Percentiles rank a stretch among this genome's conserved stretches.
Conservation (phyloP, 495 filamentous ascomycete species). For the Astrothelium subdiscretum region DNA sequence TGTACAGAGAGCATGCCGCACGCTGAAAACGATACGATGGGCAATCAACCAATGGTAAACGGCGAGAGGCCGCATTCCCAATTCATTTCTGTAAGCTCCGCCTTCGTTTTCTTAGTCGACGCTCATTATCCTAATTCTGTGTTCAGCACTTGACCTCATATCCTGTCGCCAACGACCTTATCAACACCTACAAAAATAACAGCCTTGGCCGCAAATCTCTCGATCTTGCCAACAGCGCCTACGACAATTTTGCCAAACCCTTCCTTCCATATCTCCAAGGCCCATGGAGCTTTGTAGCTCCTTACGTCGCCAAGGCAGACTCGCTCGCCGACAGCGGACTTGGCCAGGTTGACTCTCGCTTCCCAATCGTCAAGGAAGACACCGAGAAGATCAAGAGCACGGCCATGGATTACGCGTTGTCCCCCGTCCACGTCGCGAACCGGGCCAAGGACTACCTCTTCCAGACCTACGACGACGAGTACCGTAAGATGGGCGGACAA, state of each 20-base stretch:
- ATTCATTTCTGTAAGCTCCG: constrained; percentile 50
- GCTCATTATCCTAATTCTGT: not conserved
- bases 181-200: constrained; percentile 65
- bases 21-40: constrained; percentile 26
- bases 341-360: constrained; percentile 58
- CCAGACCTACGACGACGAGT: constrained; percentile 59
- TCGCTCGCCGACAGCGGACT: constrained; percentile 65
- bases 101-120: constrained; percentile 5
- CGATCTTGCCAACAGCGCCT: constrained; percentile 55
- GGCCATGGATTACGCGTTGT: constrained; percentile 49
- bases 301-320: constrained; percentile 76
- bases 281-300: constrained; percentile 65
- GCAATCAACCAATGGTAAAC: constrained; percentile 38
- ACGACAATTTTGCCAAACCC: constrained; percentile 55
- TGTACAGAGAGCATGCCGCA: constrained; percentile 26
- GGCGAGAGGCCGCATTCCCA: constrained; percentile 55
- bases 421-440: constrained; percentile 53
- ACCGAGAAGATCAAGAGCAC: constrained; percentile 62
- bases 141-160: constrained; percentile 71
- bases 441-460: constrained; percentile 67
- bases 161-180: constrained; percentile 70
- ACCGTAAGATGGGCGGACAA: constrained; percentile 57
- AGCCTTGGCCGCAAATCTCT: constrained; percentile 72
- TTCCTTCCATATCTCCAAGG: constrained; percentile 64
- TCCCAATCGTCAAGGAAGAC: constrained; percentile 83